Evolutionary conservation across 352 stramenopile species (phyloP).

Genomic region (Phytopythium delawarense): DNA sequence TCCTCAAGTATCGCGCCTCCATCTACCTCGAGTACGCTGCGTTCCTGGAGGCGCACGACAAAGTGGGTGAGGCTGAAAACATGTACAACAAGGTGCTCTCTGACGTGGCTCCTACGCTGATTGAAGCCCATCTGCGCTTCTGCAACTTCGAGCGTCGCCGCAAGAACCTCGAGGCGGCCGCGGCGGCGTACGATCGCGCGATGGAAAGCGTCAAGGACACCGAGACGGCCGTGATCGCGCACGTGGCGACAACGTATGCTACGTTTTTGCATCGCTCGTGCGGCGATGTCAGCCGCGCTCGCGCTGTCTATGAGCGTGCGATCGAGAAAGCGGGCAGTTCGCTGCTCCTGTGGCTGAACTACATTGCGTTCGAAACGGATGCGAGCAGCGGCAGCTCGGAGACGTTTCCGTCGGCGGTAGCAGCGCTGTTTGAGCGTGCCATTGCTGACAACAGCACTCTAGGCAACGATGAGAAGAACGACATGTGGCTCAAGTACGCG

Average conservation of each 20-base stretch:
- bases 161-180: constrained; percentile 41
- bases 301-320: constrained; percentile 38
- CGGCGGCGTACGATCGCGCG: constrained; percentile 48
- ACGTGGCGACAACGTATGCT: constrained; percentile 54
- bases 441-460: constrained; percentile 49
- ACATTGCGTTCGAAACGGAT: constrained; percentile 65
- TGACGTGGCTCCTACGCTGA: constrained; percentile 52
- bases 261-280: constrained; percentile 50
- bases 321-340: constrained; percentile 39
- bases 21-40: constrained; percentile 74
- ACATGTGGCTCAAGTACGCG: constrained; percentile 76
- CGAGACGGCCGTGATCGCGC: constrained; percentile 40
- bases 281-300: constrained; percentile 32
- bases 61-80: constrained; percentile 42
- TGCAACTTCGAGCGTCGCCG: constrained; percentile 73
- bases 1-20: constrained; percentile 65
- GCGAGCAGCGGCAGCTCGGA: constrained; percentile 7
- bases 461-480: constrained; percentile 68
- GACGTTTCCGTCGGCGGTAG: constrained; percentile 36
- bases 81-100: constrained; percentile 55
- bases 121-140: constrained; percentile 55
- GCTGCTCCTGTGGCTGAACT: constrained; percentile 62
- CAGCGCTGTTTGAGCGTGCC: constrained; percentile 38
- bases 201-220: constrained; percentile 30
- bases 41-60: constrained; percentile 61